A percentile compares a stretch with the other conserved stretches of the same genome.
phyloP scores from a whole-genome alignment of 1,284 basidiomycete genomes.

The Fomitopsis palustris region DNA sequence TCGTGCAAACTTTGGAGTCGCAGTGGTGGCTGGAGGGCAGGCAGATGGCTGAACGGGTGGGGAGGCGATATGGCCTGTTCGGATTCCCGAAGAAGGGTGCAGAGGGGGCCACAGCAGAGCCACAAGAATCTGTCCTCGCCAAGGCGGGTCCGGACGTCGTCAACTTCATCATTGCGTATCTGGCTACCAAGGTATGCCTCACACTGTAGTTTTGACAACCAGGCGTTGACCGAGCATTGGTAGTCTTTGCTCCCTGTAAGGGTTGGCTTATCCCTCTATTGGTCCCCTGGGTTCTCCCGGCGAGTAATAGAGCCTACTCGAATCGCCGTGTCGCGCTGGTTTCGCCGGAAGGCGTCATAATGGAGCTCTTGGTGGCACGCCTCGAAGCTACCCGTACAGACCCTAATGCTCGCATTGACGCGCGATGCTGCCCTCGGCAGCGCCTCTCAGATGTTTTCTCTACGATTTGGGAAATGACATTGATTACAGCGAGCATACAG shows the following conservation, averaged over 20 bases:
- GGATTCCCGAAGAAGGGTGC: conserved; percentile 64
- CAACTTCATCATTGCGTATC: conserved; percentile 82
- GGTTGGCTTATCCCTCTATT: conserved; percentile 71
- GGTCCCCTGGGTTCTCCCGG: conserved; percentile 75
- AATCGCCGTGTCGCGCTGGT: not conserved
- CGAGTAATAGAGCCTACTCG: conserved; percentile 56
- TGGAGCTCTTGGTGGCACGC: too few species aligned
- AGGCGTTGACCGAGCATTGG: not conserved
- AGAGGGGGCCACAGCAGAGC: conserved; percentile 8
- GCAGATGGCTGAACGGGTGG: conserved; percentile 67
- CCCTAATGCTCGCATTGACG: too few species aligned
- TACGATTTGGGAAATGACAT: not conserved
- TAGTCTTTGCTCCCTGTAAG: conserved; percentile 79
- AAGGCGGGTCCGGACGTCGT: conserved; percentile 66
- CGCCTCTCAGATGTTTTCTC: too few species aligned
- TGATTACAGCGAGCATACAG: not conserved
- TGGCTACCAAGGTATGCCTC: conserved; percentile 69
- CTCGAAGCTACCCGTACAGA: too few species aligned
- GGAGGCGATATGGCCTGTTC: conserved; percentile 77
- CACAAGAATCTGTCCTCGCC: not conserved
- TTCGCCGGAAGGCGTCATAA: not conserved
- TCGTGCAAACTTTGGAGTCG: conserved; percentile 38
- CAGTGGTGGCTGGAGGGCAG: conserved; percentile 76
- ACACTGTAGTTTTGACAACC: not conserved
- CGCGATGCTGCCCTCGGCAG: too few species aligned